Percentiles rank a stretch among this genome's conserved stretches.
Conservation (phyloP, 1,284 basidiomycete species). For the Meira miltonrushii region DNA sequence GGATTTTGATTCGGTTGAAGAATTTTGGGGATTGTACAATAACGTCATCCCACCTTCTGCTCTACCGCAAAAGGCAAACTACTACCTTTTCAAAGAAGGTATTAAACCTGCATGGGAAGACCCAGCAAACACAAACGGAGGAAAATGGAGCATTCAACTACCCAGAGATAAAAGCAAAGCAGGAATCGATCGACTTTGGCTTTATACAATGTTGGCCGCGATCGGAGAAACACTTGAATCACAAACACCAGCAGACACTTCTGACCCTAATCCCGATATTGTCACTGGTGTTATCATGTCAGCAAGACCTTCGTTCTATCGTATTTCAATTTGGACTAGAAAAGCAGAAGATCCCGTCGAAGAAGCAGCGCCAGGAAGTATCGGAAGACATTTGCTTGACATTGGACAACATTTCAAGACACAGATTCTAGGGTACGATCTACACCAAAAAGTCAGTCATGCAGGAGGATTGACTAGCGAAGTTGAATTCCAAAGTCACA, state of each 20-base stretch:
- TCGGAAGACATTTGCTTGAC: constrained; percentile 65
- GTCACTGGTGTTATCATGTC: constrained; percentile 77
- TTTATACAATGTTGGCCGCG: constrained; percentile 66
- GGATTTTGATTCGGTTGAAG: constrained; percentile 46
- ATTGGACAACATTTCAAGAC: constrained; percentile 84
- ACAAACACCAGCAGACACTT: constrained; percentile 22
- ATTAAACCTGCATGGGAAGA: constrained; percentile 86
- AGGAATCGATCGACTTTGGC: constrained; percentile 90
- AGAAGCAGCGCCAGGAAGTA: constrained; percentile 60
- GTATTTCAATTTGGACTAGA: constrained; percentile 94
- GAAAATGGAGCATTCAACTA: constrained; percentile 97
- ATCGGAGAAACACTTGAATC: constrained; percentile 50
- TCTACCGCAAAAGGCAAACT: constrained; percentile 91
- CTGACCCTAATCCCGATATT: constrained; percentile 28
- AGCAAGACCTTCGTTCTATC: constrained; percentile 89
- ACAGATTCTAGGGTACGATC: constrained; percentile 73
- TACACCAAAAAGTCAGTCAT: constrained; percentile 63
- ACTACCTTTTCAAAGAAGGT: constrained; percentile 92
- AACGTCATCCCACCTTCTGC: constrained; percentile 95
- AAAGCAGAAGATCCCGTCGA: constrained; percentile 38
- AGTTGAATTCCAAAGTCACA: constrained; percentile 50
- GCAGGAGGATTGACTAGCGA: constrained; percentile 56
- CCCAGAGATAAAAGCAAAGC: constrained; percentile 85
- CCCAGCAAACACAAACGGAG: constrained; percentile 88
- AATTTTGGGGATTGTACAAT: constrained; percentile 68